Evolutionary conservation across 345 rosid genomes (phyloP).

Genomic region (Anastatica hierochuntica): DNA sequence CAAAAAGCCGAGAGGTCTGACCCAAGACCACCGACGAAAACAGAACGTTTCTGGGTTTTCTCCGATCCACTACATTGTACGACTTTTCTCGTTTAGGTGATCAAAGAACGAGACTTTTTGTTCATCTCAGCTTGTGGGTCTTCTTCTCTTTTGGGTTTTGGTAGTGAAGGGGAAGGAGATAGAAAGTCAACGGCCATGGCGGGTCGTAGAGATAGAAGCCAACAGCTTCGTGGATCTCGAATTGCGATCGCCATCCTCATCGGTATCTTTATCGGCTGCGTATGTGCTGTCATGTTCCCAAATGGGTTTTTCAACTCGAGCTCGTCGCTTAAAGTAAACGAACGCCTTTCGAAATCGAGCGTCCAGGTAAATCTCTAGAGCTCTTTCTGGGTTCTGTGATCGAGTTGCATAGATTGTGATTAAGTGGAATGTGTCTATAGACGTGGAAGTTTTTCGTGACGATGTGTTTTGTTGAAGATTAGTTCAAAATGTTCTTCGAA

Average conservation of each 20-base stretch:
- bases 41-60: constrained; percentile 3
- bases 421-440: background rate
- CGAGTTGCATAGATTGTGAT: background rate
- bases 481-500: no score
- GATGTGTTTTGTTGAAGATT: no score
- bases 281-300: constrained; percentile 54
- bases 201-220: constrained; percentile 62
- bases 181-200: constrained; percentile 37
- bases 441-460: background rate
- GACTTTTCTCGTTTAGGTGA: background rate
- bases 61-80: constrained; percentile 15
- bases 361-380: constrained; percentile 27
- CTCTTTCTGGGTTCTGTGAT: background rate
- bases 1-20: constrained; percentile 12
- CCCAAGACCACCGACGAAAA: constrained; percentile 13
- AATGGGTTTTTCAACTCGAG: constrained; percentile 44
- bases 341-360: constrained; percentile 29
- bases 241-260: constrained; percentile 52
- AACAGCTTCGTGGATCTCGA: constrained; percentile 53
- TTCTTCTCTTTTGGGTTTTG: background rate
- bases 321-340: constrained; percentile 20
- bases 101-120: background rate
- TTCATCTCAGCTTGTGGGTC: background rate
- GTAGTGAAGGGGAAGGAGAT: background rate
- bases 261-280: constrained; percentile 61